A percentile compares a stretch with the other conserved stretches of the same genome.
These are phyloP conservation scores for Cystofilobasidium bisporidii DNA, from an alignment of 768 basidiomycete species.

Conservation along the genomic window DNA sequence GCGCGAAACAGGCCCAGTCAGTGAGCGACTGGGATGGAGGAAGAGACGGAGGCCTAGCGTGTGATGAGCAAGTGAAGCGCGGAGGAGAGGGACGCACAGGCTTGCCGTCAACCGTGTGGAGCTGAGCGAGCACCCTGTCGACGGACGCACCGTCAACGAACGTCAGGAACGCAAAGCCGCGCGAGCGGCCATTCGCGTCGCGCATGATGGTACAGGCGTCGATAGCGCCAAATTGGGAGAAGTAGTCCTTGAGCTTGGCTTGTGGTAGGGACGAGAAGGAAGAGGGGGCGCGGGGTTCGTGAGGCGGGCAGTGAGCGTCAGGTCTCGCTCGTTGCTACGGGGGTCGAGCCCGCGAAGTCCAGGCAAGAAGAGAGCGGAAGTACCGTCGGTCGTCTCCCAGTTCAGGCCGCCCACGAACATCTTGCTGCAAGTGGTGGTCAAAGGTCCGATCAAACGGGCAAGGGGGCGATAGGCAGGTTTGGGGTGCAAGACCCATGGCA, in stretches of 20 bases:
- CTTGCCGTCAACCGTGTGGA: constrained; percentile 93
- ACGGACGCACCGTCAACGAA: constrained; percentile 89
- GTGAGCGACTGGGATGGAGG: too few relatives aligned
- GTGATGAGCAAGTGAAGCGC: background rate
- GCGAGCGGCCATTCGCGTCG: constrained; percentile 82
- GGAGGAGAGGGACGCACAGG: constrained; percentile 55
- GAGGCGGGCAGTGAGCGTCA: constrained; percentile 29
- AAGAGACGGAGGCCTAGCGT: too few relatives aligned
- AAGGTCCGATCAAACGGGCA: background rate
- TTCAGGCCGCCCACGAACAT: constrained; percentile 99
- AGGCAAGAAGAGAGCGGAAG: constrained; percentile 35
- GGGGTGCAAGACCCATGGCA: background rate
- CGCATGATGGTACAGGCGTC: constrained; percentile 99
- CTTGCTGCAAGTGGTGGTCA: constrained; percentile 57
- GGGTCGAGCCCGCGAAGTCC: too few relatives aligned
- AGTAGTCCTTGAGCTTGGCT: constrained; percentile 57
- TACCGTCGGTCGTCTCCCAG: constrained; percentile 99
- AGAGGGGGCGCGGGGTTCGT: too few relatives aligned
- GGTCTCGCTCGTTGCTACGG: too few relatives aligned
- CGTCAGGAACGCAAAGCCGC: constrained; percentile 96
- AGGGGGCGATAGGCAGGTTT: background rate
- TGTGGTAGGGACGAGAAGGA: background rate
- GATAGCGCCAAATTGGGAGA: constrained; percentile 91
- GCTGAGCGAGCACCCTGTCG: constrained; percentile 87
- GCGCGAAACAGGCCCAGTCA: too few relatives aligned